Evolutionary conservation across 2,329 filamentous ascomycete species (phyloP), one percentile per base, ranked within the genome.

Genomic region (Exophiala mesophila): DNA sequence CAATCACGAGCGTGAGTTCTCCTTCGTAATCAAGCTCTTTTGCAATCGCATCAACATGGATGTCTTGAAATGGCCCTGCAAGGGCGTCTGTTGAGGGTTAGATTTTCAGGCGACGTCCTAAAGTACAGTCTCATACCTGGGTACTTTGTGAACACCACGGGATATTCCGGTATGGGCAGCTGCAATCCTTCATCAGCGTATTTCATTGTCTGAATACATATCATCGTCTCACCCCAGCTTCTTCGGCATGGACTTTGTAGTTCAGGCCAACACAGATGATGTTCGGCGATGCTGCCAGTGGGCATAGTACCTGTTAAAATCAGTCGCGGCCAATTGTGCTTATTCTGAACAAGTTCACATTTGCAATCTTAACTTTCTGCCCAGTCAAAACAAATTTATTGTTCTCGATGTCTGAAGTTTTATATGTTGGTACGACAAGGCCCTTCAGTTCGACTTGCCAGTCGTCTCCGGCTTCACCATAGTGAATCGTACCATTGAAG

Each of bases 121-220:
- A n/a, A n/a, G n/a, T n/a, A n/a, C n/a, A n/a, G n/a, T n/a, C n/a
- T n/a, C n/a, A n/a, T n/a, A n/a, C n/a, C n/a, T n/a, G n/a, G n/a
- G 1, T 63, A 63, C 52, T 67, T 67, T 48, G 59, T 57, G 49
- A 67, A 66, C 5, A 66, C 45, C 9, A 62, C 32, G 20, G 32
- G 32, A 17, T 17, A 34, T 6, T 34, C 32, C 5, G 32, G 32
- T 17, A 18, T 19, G 7, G 32, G 32, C 13, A 34, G 18, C 18
- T 4, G 6, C n/a, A n/a, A n/a, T n/a, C n/a, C n/a, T n/a, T n/a
- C n/a, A n/a, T n/a, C n/a, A n/a, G n/a, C n/a, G n/a, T n/a, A n/a
- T n/a, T n/a, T n/a, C n/a, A n/a, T n/a, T n/a, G n/a, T n/a, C n/a
- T n/a, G n/a, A n/a, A n/a, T n/a, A n/a, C n/a, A n/a, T n/a, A n/a